Conservation (phyloP, 208 protist genomes). For the Leishmania amazonensis region DNA sequence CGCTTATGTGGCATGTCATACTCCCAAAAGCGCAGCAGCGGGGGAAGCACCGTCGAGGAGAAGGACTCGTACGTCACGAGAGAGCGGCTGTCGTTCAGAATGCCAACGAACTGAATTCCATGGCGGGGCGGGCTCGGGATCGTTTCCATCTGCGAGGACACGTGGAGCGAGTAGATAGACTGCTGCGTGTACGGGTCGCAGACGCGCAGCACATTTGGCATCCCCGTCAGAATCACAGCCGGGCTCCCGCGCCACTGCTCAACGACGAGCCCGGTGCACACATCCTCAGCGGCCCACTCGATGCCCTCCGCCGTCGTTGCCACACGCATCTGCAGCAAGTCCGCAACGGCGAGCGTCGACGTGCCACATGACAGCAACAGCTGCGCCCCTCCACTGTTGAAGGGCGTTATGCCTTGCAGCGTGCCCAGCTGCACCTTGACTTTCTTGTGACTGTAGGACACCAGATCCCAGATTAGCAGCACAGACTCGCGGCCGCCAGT, state of each 20-base stretch:
- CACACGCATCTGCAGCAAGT: conserved; percentile 73
- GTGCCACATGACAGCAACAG: conserved; percentile 71
- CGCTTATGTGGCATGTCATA: conserved; percentile 56
- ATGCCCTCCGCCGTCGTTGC: conserved; percentile 69
- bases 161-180: conserved; percentile 84
- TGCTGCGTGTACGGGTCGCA: conserved; percentile 89
- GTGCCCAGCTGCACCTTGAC: conserved; percentile 27
- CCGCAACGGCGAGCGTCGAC: conserved; percentile 68
- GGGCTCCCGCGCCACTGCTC: conserved; percentile 73
- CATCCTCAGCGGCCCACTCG: conserved; percentile 75
- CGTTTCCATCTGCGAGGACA: conserved; percentile 88
- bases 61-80: conserved; percentile 88
- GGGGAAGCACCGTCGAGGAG: conserved; percentile 53
- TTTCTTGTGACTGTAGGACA: conserved; percentile 49
- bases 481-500: conserved; percentile 71
- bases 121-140: conserved; percentile 64
- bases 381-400: conserved; percentile 34
- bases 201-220: conserved; percentile 80
- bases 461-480: conserved; percentile 74
- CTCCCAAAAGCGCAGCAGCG: conserved; percentile 81
- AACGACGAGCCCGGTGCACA: conserved; percentile 73
- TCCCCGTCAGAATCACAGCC: conserved; percentile 77
- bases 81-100: conserved; percentile 60
- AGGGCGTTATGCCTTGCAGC: conserved; percentile 44
- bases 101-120: conserved; percentile 79